Conservation (phyloP, 257 asterid genomes). For the Solanum virginianum region DNA sequence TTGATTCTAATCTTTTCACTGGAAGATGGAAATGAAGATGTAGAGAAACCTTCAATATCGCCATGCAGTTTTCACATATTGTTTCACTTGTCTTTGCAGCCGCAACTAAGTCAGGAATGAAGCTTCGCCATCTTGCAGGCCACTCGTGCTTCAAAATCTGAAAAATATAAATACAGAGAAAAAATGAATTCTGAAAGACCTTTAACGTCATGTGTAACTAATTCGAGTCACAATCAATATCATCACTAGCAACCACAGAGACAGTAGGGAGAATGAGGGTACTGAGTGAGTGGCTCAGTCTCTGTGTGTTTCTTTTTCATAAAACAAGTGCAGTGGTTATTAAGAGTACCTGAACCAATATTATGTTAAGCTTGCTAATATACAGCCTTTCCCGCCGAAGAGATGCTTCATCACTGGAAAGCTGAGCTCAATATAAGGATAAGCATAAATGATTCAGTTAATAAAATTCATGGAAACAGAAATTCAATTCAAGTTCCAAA, state of each 20-base stretch:
- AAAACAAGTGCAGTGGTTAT: no score
- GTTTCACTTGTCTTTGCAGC: slow-evolving; percentile 97
- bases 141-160: slow-evolving; percentile 99
- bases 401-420: slow-evolving; percentile 87
- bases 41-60: slow-evolving; percentile 56
- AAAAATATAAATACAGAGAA: slow-evolving; percentile 1
- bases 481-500: neutral
- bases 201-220: neutral
- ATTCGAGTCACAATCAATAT: neutral
- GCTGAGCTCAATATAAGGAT: slow-evolving; percentile 23
- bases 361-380: slow-evolving; percentile 76
- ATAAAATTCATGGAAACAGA: neutral
- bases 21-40: neutral
- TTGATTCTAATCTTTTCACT: neutral
- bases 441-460: neutral
- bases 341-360: slow-evolving; percentile 79
- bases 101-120: slow-evolving; percentile 92
- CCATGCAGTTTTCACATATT: slow-evolving; percentile 98
- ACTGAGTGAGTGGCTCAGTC: neutral
- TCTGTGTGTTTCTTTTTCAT: neutral
- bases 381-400: slow-evolving; percentile 87
- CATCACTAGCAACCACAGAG: neutral
- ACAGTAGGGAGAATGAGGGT: neutral
- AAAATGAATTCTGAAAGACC: neutral
- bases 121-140: slow-evolving; percentile 92